phyloP scores from a whole-genome alignment of 2,329 filamentous ascomycete species.

The Alternaria sp. region DNA sequence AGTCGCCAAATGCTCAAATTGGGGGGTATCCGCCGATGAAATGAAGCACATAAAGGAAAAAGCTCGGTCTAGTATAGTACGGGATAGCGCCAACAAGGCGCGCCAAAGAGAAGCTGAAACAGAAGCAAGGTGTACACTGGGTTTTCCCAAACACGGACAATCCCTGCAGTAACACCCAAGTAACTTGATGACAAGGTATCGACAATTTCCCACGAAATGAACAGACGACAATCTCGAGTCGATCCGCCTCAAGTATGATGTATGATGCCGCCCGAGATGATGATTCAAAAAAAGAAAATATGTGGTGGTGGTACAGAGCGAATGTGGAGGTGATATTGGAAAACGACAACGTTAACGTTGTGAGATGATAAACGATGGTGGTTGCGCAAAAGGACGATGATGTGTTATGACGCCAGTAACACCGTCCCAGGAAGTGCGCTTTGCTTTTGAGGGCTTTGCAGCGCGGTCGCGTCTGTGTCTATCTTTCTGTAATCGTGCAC shows the following conservation, averaged over 20 bases:
- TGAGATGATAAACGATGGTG: conserved; percentile 34
- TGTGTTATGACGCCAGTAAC: conserved; percentile 36
- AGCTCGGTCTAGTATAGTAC: conserved; percentile 42
- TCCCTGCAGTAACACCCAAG: conserved; percentile 6
- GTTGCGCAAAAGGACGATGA: conserved; percentile 21
- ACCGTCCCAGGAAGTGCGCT: conserved; percentile 37
- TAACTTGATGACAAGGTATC: conserved; percentile 7
- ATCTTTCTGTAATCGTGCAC: conserved; percentile 38
- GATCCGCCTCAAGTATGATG: conserved; percentile 21
- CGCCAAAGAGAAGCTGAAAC: conserved; percentile 23
- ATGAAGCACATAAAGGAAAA: conserved; percentile 32
- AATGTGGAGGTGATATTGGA: conserved; percentile 27
- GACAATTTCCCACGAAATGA: conserved; percentile 24
- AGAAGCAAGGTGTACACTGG: conserved; percentile 18
- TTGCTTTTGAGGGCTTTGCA: conserved; percentile 29
- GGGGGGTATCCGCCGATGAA: conserved; percentile 43
- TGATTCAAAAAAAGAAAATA: conserved; percentile 30
- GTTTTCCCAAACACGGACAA: conserved; percentile 7
- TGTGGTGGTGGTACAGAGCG: conserved; percentile 29
- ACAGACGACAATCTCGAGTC: conserved; percentile 16
- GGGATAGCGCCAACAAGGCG: conserved; percentile 21
- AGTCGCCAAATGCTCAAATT: conserved; percentile 45
- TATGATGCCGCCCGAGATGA: conserved; percentile 33
- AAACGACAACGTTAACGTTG: conserved; percentile 25
- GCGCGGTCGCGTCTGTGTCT: conserved; percentile 25